Evolutionary conservation across 2,329 filamentous ascomycete species (phyloP), one percentile per base, ranked within the genome.

Genomic region (Catunica adiposa): DNA sequence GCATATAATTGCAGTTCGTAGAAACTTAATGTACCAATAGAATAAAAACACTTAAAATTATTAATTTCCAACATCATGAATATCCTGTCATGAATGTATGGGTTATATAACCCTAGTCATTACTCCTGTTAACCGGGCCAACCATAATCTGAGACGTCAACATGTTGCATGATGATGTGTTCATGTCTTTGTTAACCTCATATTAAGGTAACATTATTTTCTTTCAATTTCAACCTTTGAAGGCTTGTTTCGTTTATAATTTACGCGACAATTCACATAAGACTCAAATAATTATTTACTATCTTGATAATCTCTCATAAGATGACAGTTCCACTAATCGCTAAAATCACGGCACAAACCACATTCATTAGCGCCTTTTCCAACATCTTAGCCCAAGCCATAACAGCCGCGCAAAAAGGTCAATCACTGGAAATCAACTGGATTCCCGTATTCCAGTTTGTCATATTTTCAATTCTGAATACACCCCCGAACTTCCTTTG

Each of bases 401-500:
- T 92, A 59, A 75, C 75, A 6, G 76, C 82, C 6, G 82, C 83
- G 62, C 76, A 75, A 62, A 67, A 69, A 42, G 29, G 38, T 9
- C 71, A 68, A 54, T 68, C 78, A 9, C 75, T 86, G 54, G 67
- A 71, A 23, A 71, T 94, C 62, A 78, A 89, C 67, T 75, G 76
- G 68, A 69, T 76, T 3, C 79, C 84, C 3, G 73, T 94, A 46
- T 70, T 89, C 61, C 85, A 89, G 65, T 95, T 94, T 68, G 70
- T 86, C 53, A 64, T 87, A 54, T 94, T 83, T 71, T 78, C 82
- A 61, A 64, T 86, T 34, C 65, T 94, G 58, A 83, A 76, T 67
- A 84, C 82, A 42, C 88, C 89, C 2, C 85, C 85, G 47, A 96
- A 96, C 69, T 86, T 88, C 64, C 65, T 86, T 62, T 95, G 88